A percentile compares a stretch with the other conserved stretches of the same genome.
These are phyloP conservation scores for Penicillium nucicola DNA, from an alignment of 495 filamentous ascomycete genomes.

Conservation along the genomic window DNA sequence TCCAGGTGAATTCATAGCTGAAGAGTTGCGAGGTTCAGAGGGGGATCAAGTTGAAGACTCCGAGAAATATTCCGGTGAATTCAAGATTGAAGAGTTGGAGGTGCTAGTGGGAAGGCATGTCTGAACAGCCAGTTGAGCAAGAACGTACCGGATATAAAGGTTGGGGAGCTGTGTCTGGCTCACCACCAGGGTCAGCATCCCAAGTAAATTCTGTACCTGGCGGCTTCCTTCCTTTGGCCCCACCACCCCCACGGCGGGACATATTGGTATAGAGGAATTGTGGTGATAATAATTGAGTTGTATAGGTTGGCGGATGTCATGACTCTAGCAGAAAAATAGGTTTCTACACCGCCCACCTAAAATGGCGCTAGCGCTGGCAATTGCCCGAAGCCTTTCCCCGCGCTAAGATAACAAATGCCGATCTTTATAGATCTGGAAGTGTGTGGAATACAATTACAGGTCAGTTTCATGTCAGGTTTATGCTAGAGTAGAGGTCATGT, in stretches of 20 bases:
- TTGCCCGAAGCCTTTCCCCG: not conserved
- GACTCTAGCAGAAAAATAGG: slow-evolving; percentile 5
- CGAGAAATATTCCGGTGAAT: not conserved
- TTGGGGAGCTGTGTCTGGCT: slow-evolving; percentile 40
- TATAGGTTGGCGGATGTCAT: not conserved
- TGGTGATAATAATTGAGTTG: too few relatives aligned
- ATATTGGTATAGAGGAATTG: slow-evolving; percentile 10
- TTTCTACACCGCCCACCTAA: slow-evolving; percentile 6
- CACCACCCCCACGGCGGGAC: slow-evolving; percentile 41
- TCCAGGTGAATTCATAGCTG: not conserved
- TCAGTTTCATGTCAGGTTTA: too few relatives aligned
- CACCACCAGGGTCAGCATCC: slow-evolving; percentile 37
- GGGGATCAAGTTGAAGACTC: too few relatives aligned
- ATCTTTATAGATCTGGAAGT: not conserved
- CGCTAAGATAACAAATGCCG: slow-evolving; percentile 9
- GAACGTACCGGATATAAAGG: slow-evolving; percentile 41
- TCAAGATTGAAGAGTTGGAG: not conserved
- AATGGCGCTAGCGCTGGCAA: slow-evolving; percentile 4
- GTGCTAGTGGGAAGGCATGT: not conserved
- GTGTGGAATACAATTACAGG: too few relatives aligned
- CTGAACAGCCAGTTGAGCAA: slow-evolving; percentile 1
- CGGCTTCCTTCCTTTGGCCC: slow-evolving; percentile 35
- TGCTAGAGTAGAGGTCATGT: not conserved
- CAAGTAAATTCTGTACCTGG: slow-evolving; percentile 43
- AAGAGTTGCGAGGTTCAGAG: not conserved